Evolutionary conservation across 441 rosid genomes (phyloP).

Genomic region (Mallotus japonicus): DNA sequence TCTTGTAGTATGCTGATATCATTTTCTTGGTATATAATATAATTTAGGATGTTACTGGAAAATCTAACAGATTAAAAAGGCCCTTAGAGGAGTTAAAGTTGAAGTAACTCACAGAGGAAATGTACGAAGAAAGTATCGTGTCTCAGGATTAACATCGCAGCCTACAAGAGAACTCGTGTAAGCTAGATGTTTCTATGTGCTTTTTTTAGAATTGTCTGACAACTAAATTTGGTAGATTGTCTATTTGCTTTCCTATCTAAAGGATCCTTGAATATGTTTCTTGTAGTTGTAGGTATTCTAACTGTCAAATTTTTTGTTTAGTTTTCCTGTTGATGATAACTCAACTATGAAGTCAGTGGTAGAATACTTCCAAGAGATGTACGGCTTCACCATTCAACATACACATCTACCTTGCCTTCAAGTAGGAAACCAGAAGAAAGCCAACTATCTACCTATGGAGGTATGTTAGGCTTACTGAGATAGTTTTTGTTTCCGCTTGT

Average conservation of each 20-base stretch:
- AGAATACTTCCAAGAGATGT: constrained; percentile 97
- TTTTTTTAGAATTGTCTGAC: neutral
- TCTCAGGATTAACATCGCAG: constrained; percentile 93
- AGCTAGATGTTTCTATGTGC: constrained; percentile 24
- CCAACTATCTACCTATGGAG: constrained; percentile 99
- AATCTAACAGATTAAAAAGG: constrained; percentile 72
- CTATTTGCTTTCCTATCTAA: neutral
- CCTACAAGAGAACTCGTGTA: constrained; percentile 97
- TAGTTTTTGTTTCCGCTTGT: neutral
- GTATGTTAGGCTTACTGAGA: constrained; percentile 29
- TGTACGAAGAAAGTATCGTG: constrained; percentile 91
- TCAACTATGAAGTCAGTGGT: constrained; percentile 94
- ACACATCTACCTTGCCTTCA: constrained; percentile 96
- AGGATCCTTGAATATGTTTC: neutral
- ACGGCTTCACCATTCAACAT: constrained; percentile 87
- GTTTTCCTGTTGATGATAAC: constrained; percentile 97
- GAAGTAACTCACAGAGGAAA: constrained; percentile 94
- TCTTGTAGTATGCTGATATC: constrained; percentile 6
- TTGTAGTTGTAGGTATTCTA: constrained; percentile 2
- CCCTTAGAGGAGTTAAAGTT: constrained; percentile 93
- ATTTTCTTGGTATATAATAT: constrained; percentile 16
- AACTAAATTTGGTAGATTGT: neutral
- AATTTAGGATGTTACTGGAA: constrained; percentile 17
- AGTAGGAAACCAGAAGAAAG: constrained; percentile 97
- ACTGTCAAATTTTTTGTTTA: constrained; percentile 25